Evolutionary conservation across 1,284 basidiomycete genomes (phyloP), one percentile per base, ranked within the genome.

Genomic region (Anthracocystis setariae): DNA sequence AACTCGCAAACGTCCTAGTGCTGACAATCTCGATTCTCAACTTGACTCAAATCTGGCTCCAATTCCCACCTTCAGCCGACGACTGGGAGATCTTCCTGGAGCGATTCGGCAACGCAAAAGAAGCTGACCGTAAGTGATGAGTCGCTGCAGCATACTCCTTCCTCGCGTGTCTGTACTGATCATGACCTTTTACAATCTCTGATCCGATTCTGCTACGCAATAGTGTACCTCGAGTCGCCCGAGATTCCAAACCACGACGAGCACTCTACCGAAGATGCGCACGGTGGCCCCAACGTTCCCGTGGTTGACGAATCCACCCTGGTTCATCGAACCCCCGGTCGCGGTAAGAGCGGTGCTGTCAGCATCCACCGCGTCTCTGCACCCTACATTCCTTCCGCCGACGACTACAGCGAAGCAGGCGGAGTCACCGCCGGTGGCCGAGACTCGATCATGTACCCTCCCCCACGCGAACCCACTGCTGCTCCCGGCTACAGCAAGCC

Each of bases 51-150:
- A 44, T 40, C 27, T 8, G 15, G 40, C 15, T 20, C 21, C 15
- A 20, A 10, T 21, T 42, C 21, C 40, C 7, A 17, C 35, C n/a
- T 32, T 2, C 58, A 78, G 73, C 63, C 37, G 80, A 82, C 53
- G 81, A 82, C 69, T 78, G 62, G 58, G 81, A 82, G 40, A 81
- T 82, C 53, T 82, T 82, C 62, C 50, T 76, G 4, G 78, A 81
- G 51, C 74, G 81, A 38, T 67, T 78, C 50, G 71, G 68, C 42
- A 62, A 77, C 48, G 64, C 46, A 5, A 71, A 72, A 53, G 80
- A 82, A 63, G 80, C 73, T n/a, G 68, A 82, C 39, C 66, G 77
- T 79, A 45, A 69, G 77, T 76, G 10, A 3, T 42, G 13, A 10
- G 21, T 21, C 8, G 20, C 8, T 42, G 39, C 21, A 21, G n/a